Evolutionary conservation across 1,284 basidiomycete genomes (phyloP).

Genomic region (Paramarasmius palmivorus): DNA sequence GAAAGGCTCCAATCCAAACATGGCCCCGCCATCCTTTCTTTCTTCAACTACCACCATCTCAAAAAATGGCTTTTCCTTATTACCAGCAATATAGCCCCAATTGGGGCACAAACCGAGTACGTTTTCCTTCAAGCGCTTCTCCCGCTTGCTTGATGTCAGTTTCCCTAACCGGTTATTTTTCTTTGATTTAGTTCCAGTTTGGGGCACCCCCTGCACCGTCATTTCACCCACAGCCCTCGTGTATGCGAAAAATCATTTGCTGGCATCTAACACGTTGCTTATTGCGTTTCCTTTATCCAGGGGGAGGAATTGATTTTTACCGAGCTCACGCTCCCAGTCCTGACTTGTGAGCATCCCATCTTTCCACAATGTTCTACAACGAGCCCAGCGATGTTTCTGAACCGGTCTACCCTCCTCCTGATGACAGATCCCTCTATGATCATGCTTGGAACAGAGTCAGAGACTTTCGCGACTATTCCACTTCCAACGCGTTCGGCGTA

Average conservation of each 20-base stretch:
- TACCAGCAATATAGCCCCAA: conserved; percentile 44
- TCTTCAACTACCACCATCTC: conserved; percentile 5
- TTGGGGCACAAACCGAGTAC: conserved; percentile 53
- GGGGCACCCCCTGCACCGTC: conserved; percentile 50
- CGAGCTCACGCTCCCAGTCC: conserved; percentile 55
- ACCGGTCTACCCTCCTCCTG: no score
- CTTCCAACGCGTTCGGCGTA: conserved; percentile 38
- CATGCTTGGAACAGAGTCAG: conserved; percentile 55
- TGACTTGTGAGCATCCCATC: conserved; percentile 50
- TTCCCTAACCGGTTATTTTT: conserved; percentile 13
- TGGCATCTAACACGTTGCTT: conserved; percentile 16
- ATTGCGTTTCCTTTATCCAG: conserved; percentile 23
- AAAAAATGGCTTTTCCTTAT: conserved; percentile 29
- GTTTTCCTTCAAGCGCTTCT: conserved; percentile 11
- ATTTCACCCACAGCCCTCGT: conserved; percentile 61
- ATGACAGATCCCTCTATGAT: conserved; percentile 56
- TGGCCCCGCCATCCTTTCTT: conserved; percentile 1
- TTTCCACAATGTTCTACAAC: conserved; percentile 19
- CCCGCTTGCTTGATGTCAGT: not conserved
- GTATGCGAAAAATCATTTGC: conserved; percentile 33
- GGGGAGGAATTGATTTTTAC: conserved; percentile 63
- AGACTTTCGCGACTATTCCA: conserved; percentile 32
- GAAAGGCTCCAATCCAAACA: no score
- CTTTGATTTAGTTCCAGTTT: conserved; percentile 44
- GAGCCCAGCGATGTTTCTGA: not conserved